Conservation (phyloP, 2,329 filamentous ascomycete species). For the Cercospora nicotianae region DNA sequence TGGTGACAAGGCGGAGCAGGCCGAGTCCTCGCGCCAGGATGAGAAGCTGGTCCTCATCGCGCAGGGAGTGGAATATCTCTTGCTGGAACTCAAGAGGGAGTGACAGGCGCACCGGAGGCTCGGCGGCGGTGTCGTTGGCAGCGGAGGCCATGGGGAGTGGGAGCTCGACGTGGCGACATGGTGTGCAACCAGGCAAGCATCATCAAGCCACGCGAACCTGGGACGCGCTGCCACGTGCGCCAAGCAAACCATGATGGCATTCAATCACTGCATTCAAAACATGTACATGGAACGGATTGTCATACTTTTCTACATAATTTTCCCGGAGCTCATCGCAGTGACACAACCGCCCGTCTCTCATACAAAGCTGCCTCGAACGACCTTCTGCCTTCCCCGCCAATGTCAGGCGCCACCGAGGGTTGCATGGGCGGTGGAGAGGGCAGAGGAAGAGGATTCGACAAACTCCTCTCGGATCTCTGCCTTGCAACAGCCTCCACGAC, state of each 20-base stretch:
- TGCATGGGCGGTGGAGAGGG: background rate
- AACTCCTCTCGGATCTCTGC: background rate
- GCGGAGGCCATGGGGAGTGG: background rate
- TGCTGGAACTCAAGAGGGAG: slow-evolving; percentile 89
- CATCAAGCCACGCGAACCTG: background rate
- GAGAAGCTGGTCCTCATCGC: slow-evolving; percentile 88
- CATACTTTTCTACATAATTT: background rate
- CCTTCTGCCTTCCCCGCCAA: background rate
- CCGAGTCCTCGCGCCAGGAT: slow-evolving; percentile 89
- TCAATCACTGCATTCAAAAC: background rate
- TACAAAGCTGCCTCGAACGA: background rate
- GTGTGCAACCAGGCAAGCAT: background rate
- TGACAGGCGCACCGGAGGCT: slow-evolving; percentile 71
- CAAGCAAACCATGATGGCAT: background rate
- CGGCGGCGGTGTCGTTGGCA: slow-evolving; percentile 12
- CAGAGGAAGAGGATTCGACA: background rate
- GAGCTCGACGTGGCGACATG: background rate
- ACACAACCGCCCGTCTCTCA: no score
- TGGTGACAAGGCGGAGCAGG: slow-evolving; percentile 88
- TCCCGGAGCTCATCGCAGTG: no score
- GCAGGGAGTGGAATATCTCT: slow-evolving; percentile 86
- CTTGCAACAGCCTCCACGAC: background rate
- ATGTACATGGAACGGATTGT: background rate
- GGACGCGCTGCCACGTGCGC: background rate
- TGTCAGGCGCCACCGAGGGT: background rate